A percentile compares a stretch with the other conserved stretches of the same genome.
Conservation (phyloP, 225 moss, liverwort and hornwort genomes). For the Physcomitrellopsis africana region DNA sequence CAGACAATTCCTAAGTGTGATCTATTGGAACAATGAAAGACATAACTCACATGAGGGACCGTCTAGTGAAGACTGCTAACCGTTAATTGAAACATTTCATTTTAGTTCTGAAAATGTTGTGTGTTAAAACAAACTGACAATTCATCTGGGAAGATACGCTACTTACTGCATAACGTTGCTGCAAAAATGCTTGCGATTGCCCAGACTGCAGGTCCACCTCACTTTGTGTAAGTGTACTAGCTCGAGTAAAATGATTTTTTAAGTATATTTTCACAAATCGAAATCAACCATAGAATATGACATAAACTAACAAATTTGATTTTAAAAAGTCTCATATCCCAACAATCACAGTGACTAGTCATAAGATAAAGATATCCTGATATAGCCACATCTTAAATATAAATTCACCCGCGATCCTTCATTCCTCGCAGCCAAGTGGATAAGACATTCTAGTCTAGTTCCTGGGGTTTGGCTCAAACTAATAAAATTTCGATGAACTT, state of each 20-base stretch:
- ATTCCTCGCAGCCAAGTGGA: neutral
- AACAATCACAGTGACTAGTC: neutral
- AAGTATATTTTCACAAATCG: neutral
- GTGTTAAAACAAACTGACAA: neutral
- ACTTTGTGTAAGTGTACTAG: constrained; percentile 24
- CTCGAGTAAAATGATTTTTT: neutral
- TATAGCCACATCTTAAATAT: neutral
- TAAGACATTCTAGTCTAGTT: too few relatives aligned
- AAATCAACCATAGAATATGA: constrained; percentile 6
- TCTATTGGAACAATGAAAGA: constrained; percentile 12
- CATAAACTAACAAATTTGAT: neutral
- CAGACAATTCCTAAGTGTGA: neutral
- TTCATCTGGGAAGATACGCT: neutral
- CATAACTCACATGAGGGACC: neutral
- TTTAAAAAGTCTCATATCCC: neutral
- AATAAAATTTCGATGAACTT: too few relatives aligned
- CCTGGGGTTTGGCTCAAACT: too few relatives aligned
- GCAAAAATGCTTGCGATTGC: constrained; percentile 71
- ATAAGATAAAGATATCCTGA: too few relatives aligned
- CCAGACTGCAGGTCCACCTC: constrained; percentile 57
- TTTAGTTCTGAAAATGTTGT: constrained; percentile 2
- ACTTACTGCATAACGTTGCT: constrained; percentile 69
- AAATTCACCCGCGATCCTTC: neutral
- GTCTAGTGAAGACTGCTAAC: neutral
- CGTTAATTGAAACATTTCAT: neutral